Evolutionary conservation across 176 grass and related monocot species (phyloP).

Genomic region (Lolium rigidum): DNA sequence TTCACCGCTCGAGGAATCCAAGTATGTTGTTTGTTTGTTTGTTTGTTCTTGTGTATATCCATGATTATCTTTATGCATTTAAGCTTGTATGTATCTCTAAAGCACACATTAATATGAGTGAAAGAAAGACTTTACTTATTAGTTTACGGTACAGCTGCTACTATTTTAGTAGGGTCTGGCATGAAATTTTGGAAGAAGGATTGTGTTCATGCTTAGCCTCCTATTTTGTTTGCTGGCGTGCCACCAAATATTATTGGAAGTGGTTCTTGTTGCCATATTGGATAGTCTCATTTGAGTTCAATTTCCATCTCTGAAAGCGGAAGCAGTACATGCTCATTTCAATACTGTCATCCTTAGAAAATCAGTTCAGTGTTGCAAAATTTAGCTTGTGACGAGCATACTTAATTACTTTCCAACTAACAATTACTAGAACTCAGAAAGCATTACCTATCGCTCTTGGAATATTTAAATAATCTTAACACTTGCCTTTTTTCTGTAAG

Average conservation of each 20-base stretch:
- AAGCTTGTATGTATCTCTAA: background rate
- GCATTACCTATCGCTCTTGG: background rate
- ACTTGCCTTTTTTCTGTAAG: too few species aligned
- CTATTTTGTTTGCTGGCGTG: background rate
- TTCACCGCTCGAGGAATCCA: slow-evolving; percentile 47
- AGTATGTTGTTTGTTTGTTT: slow-evolving; percentile 50
- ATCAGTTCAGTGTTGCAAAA: background rate
- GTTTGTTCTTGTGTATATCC: slow-evolving; percentile 21
- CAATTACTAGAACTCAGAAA: background rate
- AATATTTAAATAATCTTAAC: background rate
- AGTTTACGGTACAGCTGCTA: background rate
- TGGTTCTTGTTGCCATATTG: slow-evolving; percentile 22
- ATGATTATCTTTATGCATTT: background rate
- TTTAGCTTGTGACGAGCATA: background rate
- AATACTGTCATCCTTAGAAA: background rate
- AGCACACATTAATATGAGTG: slow-evolving; percentile 5
- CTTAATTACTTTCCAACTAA: background rate
- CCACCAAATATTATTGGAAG: background rate
- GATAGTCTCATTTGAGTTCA: background rate
- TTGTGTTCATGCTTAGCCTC: background rate
- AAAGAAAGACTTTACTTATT: background rate
- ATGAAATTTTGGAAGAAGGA: slow-evolving; percentile 20
- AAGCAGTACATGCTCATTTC: background rate
- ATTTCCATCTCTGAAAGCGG: background rate
- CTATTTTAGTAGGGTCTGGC: background rate